phyloP scores from a whole-genome alignment of 2,329 filamentous ascomycete genomes.

The Exophiala spinifera region DNA sequence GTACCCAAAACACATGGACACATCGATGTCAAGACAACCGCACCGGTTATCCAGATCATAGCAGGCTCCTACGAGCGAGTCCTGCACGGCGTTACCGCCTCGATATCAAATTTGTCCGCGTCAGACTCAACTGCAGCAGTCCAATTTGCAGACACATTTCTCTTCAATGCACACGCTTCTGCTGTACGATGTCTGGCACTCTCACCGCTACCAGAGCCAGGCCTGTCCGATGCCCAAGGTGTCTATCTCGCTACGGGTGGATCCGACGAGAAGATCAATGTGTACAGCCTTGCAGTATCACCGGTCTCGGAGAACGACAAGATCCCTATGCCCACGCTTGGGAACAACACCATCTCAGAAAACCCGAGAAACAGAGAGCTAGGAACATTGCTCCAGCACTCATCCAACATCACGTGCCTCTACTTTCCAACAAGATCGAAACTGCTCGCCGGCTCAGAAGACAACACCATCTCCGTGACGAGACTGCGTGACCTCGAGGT shows the following conservation, averaged over 20 bases:
- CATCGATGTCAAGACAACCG: slow-evolving; percentile 34
- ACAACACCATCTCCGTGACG: slow-evolving; percentile 86
- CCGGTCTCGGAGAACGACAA: slow-evolving; percentile 56
- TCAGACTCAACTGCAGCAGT: slow-evolving; percentile 39
- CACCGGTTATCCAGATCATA: slow-evolving; percentile 73
- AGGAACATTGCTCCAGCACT: slow-evolving; percentile 82
- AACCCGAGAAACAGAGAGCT: slow-evolving; percentile 85
- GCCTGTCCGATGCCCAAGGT: slow-evolving; percentile 62
- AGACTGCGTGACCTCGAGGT: slow-evolving; percentile 86
- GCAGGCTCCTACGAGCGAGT: slow-evolving; percentile 92
- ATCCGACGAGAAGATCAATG: slow-evolving; percentile 90
- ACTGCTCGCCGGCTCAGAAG: slow-evolving; percentile 81
- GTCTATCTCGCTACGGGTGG: slow-evolving; percentile 86
- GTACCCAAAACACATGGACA: slow-evolving; percentile 32
- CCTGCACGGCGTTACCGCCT: slow-evolving; percentile 84
- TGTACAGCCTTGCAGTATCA: slow-evolving; percentile 80
- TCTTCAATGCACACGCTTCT: slow-evolving; percentile 90
- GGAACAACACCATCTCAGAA: slow-evolving; percentile 72
- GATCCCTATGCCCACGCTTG: slow-evolving; percentile 63
- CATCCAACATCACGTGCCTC: slow-evolving; percentile 74
- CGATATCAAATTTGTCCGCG: slow-evolving; percentile 47
- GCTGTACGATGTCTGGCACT: slow-evolving; percentile 86
- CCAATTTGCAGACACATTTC: slow-evolving; percentile 84
- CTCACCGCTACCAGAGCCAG: slow-evolving; percentile 65
- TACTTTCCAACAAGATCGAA: slow-evolving; percentile 83